Base-by-base conservation (phyloP, 805 yeast genomes). In the Candida nemodendra region DNA sequence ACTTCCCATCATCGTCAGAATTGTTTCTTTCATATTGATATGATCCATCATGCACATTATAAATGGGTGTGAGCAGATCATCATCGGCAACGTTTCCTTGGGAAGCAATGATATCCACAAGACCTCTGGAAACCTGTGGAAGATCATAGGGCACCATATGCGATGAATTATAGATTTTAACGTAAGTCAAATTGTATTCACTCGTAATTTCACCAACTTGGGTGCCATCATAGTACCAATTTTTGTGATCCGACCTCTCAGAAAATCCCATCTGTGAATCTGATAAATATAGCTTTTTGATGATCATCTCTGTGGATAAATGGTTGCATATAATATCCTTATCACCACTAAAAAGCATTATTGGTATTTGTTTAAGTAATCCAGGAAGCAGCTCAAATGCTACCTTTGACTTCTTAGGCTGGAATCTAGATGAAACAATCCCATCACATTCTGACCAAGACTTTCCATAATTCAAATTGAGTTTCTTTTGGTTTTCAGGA, bases 61-160 rank as follows among this genome's bases (percentile, higher is more conserved):
- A 62, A n/a, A 57, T 49, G 6, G 63, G 63, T 1, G 63, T 59
- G 5, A 32, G 16, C 2, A 61, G 39, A 9, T 41, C 36, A 27
- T 35, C 44, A 0, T 52, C 50, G 13, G 48, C 44, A 13, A 43
- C 51, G 27, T 60, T 61, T 32, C 41, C 59, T 38, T 68, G 65
- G 1, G 61, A 60, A 1, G 62, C 49, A 18, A 70, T 51, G 16
- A 76, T 43, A 52, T 87, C 89, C 27, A 89, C 64, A 43, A 90
- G 62, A 13, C 88, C 87, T 47, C 89, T 70, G 6, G 90, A 75
- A 18, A 75, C 71, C 31, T 71, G 77, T 2, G 93, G 84, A 36
- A 76, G 64, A 57, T 90, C 97, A 48, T 76, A 81, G 1, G 98
- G 95, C 18, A 89, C 93, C 98, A 93, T 91, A 57, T 93, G 98